These are phyloP conservation scores for Rhizophagus clarus DNA, from an alignment of 192 early-diverging fungal species.

Conservation along the genomic window DNA sequence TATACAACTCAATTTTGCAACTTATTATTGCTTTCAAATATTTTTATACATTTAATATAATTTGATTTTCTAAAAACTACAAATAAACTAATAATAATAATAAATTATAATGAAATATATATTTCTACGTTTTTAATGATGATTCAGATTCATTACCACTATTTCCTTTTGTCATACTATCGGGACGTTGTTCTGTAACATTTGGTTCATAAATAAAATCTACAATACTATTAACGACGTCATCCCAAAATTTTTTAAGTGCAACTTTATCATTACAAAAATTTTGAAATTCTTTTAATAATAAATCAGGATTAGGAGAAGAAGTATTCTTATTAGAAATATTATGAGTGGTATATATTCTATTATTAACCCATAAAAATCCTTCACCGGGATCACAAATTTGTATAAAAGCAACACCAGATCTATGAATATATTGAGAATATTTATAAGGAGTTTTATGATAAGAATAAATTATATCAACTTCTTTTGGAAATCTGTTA, in stretches of 20 bases:
- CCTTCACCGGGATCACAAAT: conserved; percentile 71
- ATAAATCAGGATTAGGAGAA: conserved; percentile 56
- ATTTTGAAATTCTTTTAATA: conserved; percentile 62
- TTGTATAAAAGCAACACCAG: conserved; percentile 92
- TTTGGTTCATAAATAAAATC: background rate
- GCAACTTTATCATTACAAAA: conserved; percentile 59
- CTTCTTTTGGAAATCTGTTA: conserved; percentile 60
- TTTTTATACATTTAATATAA: too few species aligned
- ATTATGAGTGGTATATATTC: conserved; percentile 63
- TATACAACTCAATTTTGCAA: too few species aligned
- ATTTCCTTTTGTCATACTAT: too few species aligned
- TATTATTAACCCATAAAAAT: conserved; percentile 92
- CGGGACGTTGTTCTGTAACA: too few species aligned
- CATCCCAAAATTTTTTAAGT: conserved; percentile 70
- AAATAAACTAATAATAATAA: too few species aligned
- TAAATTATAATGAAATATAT: too few species aligned
- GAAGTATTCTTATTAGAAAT: conserved; percentile 29
- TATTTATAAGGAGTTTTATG: conserved; percentile 66
- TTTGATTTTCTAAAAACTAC: too few species aligned
- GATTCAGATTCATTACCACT: too few species aligned
- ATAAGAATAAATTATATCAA: conserved; percentile 62
- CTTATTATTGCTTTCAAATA: too few species aligned
- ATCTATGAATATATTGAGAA: conserved; percentile 90
- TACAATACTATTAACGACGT: conserved; percentile 33
- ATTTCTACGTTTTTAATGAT: too few species aligned